These are phyloP conservation scores for Pestalotiopsis sp. DNA, from an alignment of 2,329 filamentous ascomycete species.

Conservation along the genomic window DNA sequence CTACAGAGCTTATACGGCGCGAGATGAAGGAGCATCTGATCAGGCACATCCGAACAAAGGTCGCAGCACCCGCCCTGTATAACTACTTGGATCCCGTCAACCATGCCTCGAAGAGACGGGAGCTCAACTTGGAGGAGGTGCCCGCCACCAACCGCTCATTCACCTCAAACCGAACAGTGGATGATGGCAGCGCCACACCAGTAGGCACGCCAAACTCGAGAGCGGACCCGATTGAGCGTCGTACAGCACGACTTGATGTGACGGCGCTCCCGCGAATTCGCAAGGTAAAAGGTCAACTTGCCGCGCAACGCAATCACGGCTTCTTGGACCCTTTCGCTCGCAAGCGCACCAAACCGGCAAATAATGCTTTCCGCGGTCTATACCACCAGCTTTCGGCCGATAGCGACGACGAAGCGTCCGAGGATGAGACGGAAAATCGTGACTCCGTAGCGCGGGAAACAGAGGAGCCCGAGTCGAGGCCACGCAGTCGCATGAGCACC, in stretches of 20 bases:
- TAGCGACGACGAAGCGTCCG: constrained; percentile 79
- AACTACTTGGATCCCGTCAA: constrained; percentile 82
- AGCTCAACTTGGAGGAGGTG: constrained; percentile 75
- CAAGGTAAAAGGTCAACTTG: constrained; percentile 62
- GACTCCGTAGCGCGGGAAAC: constrained; percentile 71
- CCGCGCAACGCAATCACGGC: constrained; percentile 61
- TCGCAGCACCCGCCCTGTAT: constrained; percentile 80
- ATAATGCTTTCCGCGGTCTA: constrained; percentile 73
- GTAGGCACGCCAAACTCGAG: constrained; percentile 68
- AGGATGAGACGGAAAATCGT: constrained; percentile 71
- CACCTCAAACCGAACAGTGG: constrained; percentile 46
- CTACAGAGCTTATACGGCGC: constrained; percentile 74
- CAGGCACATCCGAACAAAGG: constrained; percentile 83
- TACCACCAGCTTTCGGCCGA: constrained; percentile 78
- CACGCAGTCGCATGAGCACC: constrained; percentile 72
- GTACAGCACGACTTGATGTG: constrained; percentile 60
- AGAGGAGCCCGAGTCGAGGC: constrained; percentile 82
- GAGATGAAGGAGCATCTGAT: constrained; percentile 88
- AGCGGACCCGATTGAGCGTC: constrained; percentile 62
- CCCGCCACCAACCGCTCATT: constrained; percentile 49
- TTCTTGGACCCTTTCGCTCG: constrained; percentile 71
- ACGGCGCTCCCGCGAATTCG: constrained; percentile 74
- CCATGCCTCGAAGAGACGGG: constrained; percentile 77
- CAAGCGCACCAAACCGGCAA: constrained; percentile 58
- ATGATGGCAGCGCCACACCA: constrained; percentile 63